Conservation (phyloP, 2,329 filamentous ascomycete species). For the Alternaria viburni region DNA sequence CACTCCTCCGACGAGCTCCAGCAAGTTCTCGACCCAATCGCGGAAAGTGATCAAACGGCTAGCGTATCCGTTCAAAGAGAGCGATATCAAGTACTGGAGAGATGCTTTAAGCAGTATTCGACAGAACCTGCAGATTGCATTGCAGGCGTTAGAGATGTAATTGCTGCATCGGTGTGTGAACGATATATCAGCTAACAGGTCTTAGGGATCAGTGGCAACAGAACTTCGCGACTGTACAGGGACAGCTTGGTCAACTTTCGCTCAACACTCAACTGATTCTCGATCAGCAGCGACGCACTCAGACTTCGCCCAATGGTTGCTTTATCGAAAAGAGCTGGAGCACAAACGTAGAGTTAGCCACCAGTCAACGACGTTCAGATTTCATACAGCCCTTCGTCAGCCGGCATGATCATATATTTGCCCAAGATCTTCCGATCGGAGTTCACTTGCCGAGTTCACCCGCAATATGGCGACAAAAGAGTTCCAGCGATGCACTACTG, state of each 20-base stretch:
- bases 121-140: background rate
- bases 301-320: background rate
- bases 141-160: background rate
- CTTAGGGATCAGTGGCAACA: background rate
- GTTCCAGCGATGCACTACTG: background rate
- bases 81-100: background rate
- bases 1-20: background rate
- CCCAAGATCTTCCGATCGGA: background rate
- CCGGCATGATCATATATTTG: background rate
- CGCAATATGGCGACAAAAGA: background rate
- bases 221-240: background rate
- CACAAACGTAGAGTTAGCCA: background rate
- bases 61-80: background rate
- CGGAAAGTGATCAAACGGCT: background rate
- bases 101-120: background rate
- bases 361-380: background rate
- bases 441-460: background rate
- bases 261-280: background rate
- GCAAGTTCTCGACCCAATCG: background rate
- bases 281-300: background rate
- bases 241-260: background rate
- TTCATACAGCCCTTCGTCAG: background rate
- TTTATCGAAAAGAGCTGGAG: background rate
- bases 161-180: rapidly evolving
- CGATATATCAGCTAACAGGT: background rate